A percentile compares a stretch with the other conserved stretches of the same genome.
These are phyloP conservation scores for Chloranthus sessilifolius DNA, from an alignment of 164 flowering plant genomes.

Conservation along the genomic window DNA sequence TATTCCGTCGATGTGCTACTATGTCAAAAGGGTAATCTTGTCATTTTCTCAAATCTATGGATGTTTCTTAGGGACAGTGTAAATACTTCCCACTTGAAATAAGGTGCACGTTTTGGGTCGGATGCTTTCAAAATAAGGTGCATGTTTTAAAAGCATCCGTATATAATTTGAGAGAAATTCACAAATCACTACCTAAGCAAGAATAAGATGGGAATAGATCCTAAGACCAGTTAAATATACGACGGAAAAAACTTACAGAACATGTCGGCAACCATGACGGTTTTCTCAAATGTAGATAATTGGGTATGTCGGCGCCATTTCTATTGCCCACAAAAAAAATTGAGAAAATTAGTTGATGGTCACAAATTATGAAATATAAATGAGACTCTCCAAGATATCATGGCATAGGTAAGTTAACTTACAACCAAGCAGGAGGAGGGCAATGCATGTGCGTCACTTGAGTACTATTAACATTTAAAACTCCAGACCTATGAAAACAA, in stretches of 20 bases:
- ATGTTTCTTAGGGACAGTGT: no score
- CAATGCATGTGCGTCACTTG: constrained; percentile 88
- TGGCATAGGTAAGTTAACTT: constrained; percentile 29
- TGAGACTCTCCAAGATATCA: background rate
- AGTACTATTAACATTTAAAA: constrained; percentile 50
- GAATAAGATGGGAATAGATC: no score
- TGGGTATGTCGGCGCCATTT: constrained; percentile 27
- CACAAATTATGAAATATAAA: background rate
- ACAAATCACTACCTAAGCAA: no score
- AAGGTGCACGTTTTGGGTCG: no score
- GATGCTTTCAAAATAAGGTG: no score
- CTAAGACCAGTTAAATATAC: no score
- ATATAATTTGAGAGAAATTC: no score
- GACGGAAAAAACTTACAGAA: constrained; percentile 68
- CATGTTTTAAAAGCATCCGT: no score
- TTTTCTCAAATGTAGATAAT: constrained; percentile 39
- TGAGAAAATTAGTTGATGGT: background rate
- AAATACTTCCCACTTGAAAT: no score
- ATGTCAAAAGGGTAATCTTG: no score
- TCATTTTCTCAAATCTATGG: no score
- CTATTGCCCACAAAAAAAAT: constrained; percentile 24
- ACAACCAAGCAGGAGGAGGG: constrained; percentile 97
- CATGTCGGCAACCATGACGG: constrained; percentile 72
- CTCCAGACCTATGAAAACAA: constrained; percentile 83
- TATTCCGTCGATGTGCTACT: no score